Evolutionary conservation across 148 eudicot species (phyloP).

Genomic region (Vaccinium vitisidaea): DNA sequence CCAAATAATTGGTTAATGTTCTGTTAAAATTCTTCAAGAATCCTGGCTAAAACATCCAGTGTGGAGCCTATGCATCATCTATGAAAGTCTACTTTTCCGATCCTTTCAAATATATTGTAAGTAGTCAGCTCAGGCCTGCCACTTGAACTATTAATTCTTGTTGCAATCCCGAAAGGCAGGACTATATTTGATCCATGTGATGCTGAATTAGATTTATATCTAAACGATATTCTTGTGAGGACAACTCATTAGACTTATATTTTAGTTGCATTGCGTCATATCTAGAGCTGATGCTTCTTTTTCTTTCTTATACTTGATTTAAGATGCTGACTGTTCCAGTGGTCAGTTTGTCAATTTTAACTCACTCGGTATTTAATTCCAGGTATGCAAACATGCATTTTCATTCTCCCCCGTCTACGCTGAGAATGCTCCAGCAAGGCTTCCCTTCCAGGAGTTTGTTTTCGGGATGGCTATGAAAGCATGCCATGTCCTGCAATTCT

Average conservation of each 20-base stretch:
- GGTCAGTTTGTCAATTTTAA: not conserved
- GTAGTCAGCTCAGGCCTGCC: not conserved
- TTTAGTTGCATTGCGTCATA: not conserved
- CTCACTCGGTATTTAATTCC: slow-evolving; percentile 21
- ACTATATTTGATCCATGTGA: not conserved
- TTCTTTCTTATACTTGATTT: not conserved
- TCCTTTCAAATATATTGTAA: not conserved
- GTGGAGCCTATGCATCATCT: not conserved
- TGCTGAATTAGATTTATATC: not conserved
- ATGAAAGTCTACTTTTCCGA: not conserved
- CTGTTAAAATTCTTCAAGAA: not conserved
- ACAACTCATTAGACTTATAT: not conserved
- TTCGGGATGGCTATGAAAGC: slow-evolving; percentile 85
- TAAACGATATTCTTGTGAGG: not conserved
- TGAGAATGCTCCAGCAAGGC: slow-evolving; percentile 85
- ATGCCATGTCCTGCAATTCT: slow-evolving; percentile 85
- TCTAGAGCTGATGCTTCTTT: not conserved
- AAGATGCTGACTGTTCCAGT: not conserved
- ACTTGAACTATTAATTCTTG: not conserved
- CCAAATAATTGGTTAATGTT: not conserved
- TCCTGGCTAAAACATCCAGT: not conserved
- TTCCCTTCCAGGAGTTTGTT: slow-evolving; percentile 85
- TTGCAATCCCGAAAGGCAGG: not conserved
- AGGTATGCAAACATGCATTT: slow-evolving; percentile 99
- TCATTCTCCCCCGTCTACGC: slow-evolving; percentile 96